Base-by-base conservation (phyloP, 192 early-diverging fungal species). In the Gamsiella multidivaricata region DNA sequence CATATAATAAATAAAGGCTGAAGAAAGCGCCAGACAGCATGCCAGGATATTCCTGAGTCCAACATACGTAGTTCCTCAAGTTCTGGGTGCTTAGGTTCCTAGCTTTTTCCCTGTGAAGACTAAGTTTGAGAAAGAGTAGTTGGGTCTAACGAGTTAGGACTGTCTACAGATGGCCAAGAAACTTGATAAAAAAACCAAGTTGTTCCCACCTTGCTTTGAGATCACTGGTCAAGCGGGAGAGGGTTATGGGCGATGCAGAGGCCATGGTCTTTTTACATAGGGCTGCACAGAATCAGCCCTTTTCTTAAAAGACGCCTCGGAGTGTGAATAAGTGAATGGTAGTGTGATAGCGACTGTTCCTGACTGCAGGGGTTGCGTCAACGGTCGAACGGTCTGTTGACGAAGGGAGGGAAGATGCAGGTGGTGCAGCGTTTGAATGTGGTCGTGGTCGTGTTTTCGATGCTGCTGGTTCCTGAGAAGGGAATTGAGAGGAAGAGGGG, bases 51-150 rank as follows among this genome's bases (percentile, higher is more conserved):
- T n/a, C n/a, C n/a, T n/a, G n/a, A n/a, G n/a, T n/a, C n/a, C n/a
- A n/a, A 7, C 64, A 47, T 69, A 78, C 74, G 64, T 78, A 78
- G 33, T 68, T 54, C 39, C 64, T 78, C 1, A 78, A 49, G 12
- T 41, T 61, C 49, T 69, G 52, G 4, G 57, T 53, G 5, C 34
- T 23, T 8, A 36, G 37, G 28, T 58, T 42, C 46, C 59, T 56
- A 17, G 65, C 53, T 26, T 78, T 78, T 20, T 68, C 61, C 43
- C 64, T 63, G 29, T 78, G 59, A 14, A 78, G 74, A 29, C 74
- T 78, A 25, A n/a, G 54, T 51, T 15, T n/a, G 29, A 64, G 32
- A n/a, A 41, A 43, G 52, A 45, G 5, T 52, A 41, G n/a, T n/a
- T n/a, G n/a, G n/a, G n/a, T n/a, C n/a, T n/a, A n/a, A n/a, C n/a